These are phyloP conservation scores for Candida dendrica DNA, from an alignment of 805 yeast genomes.

Conservation along the genomic window DNA sequence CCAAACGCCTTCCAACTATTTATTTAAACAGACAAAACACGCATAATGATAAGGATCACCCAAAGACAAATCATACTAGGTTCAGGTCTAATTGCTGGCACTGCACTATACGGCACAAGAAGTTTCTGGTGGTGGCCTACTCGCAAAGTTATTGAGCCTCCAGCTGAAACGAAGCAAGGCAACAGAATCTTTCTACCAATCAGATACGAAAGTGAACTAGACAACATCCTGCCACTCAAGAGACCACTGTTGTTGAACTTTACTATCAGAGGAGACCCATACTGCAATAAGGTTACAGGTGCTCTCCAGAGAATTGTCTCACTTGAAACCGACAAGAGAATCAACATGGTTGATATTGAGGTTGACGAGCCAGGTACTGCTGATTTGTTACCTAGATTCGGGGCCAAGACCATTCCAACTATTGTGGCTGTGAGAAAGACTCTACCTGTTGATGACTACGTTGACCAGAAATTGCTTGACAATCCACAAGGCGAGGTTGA, in stretches of 20 bases:
- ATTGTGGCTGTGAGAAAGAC: conserved; percentile 63
- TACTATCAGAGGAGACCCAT: conserved; percentile 56
- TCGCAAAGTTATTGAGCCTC: conserved; percentile 31
- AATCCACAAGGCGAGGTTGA: conserved; percentile 31
- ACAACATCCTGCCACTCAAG: conserved; percentile 39
- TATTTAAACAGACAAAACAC: too few species aligned
- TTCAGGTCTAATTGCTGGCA: conserved; percentile 15
- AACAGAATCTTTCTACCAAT: conserved; percentile 47
- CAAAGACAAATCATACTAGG: conserved; percentile 18
- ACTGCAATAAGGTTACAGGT: conserved; percentile 56
- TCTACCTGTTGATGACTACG: conserved; percentile 39
- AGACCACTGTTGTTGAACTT: conserved; percentile 67
- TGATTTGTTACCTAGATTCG: conserved; percentile 51
- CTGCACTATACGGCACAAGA: conserved; percentile 15
- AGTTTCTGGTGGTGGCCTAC: conserved; percentile 28
- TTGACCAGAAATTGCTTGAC: conserved; percentile 13
- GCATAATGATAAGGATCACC: conserved; percentile 3
- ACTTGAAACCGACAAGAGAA: conserved; percentile 38
- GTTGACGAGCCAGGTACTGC: conserved; percentile 59
- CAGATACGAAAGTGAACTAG: conserved; percentile 51
- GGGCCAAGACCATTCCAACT: conserved; percentile 52
- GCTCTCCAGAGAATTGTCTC: conserved; percentile 47
- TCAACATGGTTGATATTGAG: conserved; percentile 66
- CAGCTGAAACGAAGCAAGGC: conserved; percentile 22
- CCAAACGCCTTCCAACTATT: too few species aligned